Evolutionary conservation across 257 asterid species (phyloP).

Genomic region (Fraxinus americana): DNA sequence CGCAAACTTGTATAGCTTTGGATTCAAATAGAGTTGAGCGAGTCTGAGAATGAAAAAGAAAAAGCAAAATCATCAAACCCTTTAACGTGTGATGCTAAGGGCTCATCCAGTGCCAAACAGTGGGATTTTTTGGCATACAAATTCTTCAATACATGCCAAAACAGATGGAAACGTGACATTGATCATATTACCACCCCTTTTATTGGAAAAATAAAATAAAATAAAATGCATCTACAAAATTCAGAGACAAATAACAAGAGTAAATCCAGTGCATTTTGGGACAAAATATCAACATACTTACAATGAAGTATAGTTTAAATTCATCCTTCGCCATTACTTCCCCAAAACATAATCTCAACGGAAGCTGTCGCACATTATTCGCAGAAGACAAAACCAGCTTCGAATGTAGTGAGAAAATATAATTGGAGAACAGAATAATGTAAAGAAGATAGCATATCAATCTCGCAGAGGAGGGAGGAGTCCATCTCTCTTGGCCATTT

Average conservation of each 20-base stretch:
- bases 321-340: background rate
- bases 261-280: background rate
- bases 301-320: background rate
- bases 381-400: background rate
- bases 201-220: too few relatives aligned
- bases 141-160: background rate
- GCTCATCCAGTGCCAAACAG: background rate
- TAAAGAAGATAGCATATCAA: conserved; percentile 9
- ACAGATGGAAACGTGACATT: too few relatives aligned
- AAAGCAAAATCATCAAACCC: background rate
- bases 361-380: background rate
- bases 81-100: background rate
- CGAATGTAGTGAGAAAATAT: too few relatives aligned
- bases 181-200: too few relatives aligned
- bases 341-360: background rate
- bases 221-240: background rate
- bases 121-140: background rate
- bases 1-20: too few relatives aligned
- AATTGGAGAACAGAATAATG: background rate
- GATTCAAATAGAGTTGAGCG: too few relatives aligned
- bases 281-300: background rate
- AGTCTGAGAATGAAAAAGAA: background rate
- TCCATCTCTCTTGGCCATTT: conserved; percentile 82
- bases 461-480: conserved; percentile 42
- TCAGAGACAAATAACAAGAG: background rate